Evolutionary conservation across 2,329 filamentous ascomycete genomes (phyloP).

Genomic region (Aureobasidium mangrovei): DNA sequence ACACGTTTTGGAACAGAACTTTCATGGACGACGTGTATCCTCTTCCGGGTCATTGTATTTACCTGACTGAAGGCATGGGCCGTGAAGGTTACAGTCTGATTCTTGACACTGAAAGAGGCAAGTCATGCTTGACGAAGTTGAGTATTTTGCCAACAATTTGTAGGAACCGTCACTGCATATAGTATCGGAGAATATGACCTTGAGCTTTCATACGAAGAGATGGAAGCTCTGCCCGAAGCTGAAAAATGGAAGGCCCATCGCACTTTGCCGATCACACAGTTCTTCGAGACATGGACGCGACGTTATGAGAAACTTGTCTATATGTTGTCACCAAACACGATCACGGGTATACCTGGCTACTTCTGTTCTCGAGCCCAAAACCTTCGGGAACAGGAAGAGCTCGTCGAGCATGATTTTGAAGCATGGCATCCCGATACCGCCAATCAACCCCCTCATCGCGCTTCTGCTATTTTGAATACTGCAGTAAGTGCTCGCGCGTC

Average conservation of each 20-base stretch:
- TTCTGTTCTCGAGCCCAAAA: neutral
- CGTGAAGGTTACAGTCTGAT: neutral
- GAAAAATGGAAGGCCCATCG: neutral
- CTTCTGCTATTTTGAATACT: neutral
- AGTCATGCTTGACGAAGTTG: neutral
- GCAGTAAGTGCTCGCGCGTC: neutral
- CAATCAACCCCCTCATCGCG: neutral
- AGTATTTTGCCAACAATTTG: neutral
- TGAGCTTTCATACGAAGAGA: neutral
- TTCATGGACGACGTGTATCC: neutral
- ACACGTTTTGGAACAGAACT: neutral
- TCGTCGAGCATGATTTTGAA: neutral
- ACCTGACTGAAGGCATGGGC: neutral
- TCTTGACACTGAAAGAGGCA: neutral
- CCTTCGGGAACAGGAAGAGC: neutral
- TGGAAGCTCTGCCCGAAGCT: neutral
- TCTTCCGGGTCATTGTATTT: neutral
- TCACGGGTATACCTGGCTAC: neutral
- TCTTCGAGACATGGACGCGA: neutral
- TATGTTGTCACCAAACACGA: neutral
- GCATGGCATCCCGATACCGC: neutral
- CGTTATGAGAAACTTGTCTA: neutral
- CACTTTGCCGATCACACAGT: neutral
- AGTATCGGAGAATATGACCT: neutral
- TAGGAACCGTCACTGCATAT: slow-evolving; percentile 1